These are phyloP conservation scores for Ganoderma meredithae DNA, from an alignment of 1,284 basidiomycete species.

Conservation along the genomic window DNA sequence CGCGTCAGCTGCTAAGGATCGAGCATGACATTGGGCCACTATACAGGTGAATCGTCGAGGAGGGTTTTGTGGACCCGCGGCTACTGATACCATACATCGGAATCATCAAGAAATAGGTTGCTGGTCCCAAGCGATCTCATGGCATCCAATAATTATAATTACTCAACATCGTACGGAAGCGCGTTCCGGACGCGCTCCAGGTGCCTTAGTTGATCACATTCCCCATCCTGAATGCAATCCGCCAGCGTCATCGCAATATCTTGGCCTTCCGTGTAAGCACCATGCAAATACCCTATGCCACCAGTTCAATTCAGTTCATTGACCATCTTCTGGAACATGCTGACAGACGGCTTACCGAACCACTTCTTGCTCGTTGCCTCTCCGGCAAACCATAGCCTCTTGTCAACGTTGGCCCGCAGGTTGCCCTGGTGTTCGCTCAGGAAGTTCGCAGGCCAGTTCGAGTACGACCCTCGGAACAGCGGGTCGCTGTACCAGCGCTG, in stretches of 20 bases:
- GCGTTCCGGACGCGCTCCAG: constrained; percentile 40
- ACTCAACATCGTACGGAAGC: constrained; percentile 36
- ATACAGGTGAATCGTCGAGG: constrained; percentile 12
- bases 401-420: constrained; percentile 60
- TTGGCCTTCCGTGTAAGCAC: constrained; percentile 46
- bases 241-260: constrained; percentile 37
- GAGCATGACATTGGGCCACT: not conserved
- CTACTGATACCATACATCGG: not conserved
- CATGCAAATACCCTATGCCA: constrained; percentile 44
- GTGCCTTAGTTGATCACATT: constrained; percentile 38
- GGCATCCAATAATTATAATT: not conserved
- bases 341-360: constrained; percentile 51
- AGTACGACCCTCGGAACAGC: constrained; percentile 70
- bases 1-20: not conserved
- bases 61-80: not conserved
- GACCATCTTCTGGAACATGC: not conserved
- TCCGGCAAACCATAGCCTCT: constrained; percentile 67
- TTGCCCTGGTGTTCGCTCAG: constrained; percentile 60
- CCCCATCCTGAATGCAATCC: constrained; percentile 35
- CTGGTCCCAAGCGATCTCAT: not conserved
- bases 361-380: constrained; percentile 67
- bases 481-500: constrained; percentile 64
- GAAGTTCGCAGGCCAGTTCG: constrained; percentile 72
- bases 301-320: not conserved
- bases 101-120: not conserved